A percentile compares a stretch with the other conserved stretches of the same genome.
phyloP scores from a whole-genome alignment of 257 asterid genomes.

The Petunia axillaris region DNA sequence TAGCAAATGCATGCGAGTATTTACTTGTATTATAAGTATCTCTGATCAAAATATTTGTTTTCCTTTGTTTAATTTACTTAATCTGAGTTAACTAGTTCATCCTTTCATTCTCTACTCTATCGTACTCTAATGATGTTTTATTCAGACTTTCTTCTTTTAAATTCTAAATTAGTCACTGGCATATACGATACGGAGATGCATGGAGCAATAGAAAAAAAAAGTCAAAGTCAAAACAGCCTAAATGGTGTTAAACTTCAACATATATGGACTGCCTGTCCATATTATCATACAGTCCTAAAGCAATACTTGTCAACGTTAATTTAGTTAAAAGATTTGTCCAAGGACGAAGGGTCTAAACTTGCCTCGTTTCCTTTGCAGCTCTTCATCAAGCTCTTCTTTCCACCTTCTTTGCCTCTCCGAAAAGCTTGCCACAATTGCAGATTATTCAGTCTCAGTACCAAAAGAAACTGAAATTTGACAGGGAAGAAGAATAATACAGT shows the following conservation, averaged over 20 bases:
- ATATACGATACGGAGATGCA: not conserved
- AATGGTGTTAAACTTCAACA: not conserved
- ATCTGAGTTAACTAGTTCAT: not conserved
- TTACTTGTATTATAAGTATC: not conserved
- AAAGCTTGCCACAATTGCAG: slow-evolving; percentile 51
- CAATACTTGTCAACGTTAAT: not conserved
- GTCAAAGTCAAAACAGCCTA: not conserved
- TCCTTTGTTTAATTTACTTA: not conserved
- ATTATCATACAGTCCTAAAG: not conserved
- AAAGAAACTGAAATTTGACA: not conserved
- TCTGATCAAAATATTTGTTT: not conserved
- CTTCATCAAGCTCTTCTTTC: slow-evolving; percentile 98
- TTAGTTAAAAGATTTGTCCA: not conserved
- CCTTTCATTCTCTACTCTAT: not conserved
- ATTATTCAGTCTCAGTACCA: slow-evolving; percentile 30
- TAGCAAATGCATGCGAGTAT: not conserved
- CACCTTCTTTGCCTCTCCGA: slow-evolving; percentile 82
- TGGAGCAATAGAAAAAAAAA: not conserved
- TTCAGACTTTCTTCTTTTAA: not conserved
- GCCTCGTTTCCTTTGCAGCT: slow-evolving; percentile 89
- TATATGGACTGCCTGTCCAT: not conserved
- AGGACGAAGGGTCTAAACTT: slow-evolving; percentile 33
- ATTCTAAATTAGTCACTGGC: not conserved
- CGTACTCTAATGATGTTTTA: slow-evolving; percentile 14
- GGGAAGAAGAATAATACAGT: slow-evolving; percentile 19